Conservation (phyloP, 2,329 filamentous ascomycete species). For the Teratosphaeria pseudoeucalypti region DNA sequence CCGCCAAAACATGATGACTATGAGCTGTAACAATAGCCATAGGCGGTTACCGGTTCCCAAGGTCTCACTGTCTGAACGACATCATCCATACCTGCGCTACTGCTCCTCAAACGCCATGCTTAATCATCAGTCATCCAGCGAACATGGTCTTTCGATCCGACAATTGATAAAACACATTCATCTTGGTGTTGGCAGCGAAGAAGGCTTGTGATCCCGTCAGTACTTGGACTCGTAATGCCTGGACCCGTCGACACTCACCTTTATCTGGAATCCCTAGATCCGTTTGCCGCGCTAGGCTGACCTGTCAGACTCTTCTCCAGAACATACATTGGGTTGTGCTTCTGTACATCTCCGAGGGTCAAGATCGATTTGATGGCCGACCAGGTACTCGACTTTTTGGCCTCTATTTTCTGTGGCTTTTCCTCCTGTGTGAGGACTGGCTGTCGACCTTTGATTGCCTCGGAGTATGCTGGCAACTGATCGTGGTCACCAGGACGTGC, state of each 20-base stretch:
- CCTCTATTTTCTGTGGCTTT: neutral
- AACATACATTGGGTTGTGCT: constrained; percentile 5
- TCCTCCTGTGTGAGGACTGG: neutral
- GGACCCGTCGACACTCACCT: neutral
- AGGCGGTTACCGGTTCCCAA: no score
- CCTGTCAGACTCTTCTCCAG: constrained; percentile 2
- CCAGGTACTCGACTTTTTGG: neutral
- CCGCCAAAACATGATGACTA: neutral
- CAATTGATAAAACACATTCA: no score
- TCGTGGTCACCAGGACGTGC: neutral
- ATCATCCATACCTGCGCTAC: neutral
- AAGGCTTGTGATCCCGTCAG: neutral
- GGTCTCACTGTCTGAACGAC: no score
- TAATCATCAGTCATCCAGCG: no score
- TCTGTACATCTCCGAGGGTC: constrained; percentile 7
- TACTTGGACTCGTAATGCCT: neutral
- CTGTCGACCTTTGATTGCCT: neutral
- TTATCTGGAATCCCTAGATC: neutral
- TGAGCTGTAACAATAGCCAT: no score
- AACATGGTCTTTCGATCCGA: no score
- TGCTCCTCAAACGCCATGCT: neutral
- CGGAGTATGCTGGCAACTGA: constrained; percentile 6
- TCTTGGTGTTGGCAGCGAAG: no score
- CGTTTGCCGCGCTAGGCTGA: neutral
- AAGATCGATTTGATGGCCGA: constrained; percentile 2